A percentile compares a stretch with the other conserved stretches of the same genome.
Conservation (phyloP, 1,284 basidiomycete species). For the Ganoderma resinaceum region DNA sequence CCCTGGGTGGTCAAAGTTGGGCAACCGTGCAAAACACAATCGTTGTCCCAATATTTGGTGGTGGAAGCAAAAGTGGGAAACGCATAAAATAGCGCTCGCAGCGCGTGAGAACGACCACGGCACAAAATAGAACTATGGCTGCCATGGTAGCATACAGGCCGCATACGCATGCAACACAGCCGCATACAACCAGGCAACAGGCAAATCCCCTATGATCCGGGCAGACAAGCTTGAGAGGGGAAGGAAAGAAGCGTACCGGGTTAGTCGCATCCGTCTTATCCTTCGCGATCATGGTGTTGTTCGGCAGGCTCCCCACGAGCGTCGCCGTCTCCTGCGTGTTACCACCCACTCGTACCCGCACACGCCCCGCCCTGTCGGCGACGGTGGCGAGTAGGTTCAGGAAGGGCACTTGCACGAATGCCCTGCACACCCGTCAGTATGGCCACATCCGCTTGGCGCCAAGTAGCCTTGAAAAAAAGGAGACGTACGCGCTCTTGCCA, state of each 20-base stretch:
- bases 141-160: constrained; percentile 2
- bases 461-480: constrained; percentile 6
- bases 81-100: not conserved
- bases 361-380: constrained; percentile 60
- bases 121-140: not conserved
- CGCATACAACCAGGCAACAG: not conserved
- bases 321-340: constrained; percentile 74
- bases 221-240: constrained; percentile 36
- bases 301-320: constrained; percentile 32
- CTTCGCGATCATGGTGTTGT: constrained; percentile 29
- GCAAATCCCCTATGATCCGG: not conserved
- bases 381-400: constrained; percentile 79
- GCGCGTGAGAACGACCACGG: not conserved
- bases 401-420: constrained; percentile 65
- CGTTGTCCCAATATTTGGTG: not conserved
- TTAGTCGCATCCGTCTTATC: constrained; percentile 25
- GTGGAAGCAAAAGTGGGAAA: not conserved
- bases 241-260: constrained; percentile 20
- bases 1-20: not conserved
- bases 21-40: constrained; percentile 46
- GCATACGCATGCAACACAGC: not conserved
- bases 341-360: constrained; percentile 74
- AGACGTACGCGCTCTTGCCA: constrained; percentile 43
- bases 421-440: constrained; percentile 43
- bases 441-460: not conserved